phyloP scores from a whole-genome alignment of 805 yeast genomes.

The Hanseniaspora guilliermondii region DNA sequence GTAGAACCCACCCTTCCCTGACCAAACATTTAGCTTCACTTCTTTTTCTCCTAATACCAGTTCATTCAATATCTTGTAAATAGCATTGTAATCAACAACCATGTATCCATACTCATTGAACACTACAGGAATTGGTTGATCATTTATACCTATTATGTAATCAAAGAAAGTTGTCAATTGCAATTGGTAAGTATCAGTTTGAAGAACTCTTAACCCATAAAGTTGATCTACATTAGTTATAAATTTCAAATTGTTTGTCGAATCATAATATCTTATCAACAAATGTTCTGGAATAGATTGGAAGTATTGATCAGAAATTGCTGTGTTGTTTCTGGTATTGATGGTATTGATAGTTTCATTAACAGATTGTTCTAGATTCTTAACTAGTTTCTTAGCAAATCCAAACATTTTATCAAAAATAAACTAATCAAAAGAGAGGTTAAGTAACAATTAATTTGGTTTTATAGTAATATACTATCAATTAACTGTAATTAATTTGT shows the following conservation, averaged over 20 bases:
- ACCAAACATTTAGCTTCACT: constrained; percentile 60
- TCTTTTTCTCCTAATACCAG: constrained; percentile 19
- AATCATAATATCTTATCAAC: constrained; percentile 20
- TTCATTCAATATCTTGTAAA: constrained; percentile 15
- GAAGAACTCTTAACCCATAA: constrained; percentile 48
- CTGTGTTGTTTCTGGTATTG: constrained; percentile 18
- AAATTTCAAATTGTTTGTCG: constrained; percentile 21
- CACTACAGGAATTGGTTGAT: constrained; percentile 41
- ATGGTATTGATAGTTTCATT: constrained; percentile 30
- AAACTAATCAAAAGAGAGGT: too few relatives aligned
- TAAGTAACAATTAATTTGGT: too few relatives aligned
- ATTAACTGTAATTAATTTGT: too few relatives aligned
- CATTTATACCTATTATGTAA: constrained; percentile 68
- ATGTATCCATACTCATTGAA: constrained; percentile 27
- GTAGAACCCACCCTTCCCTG: constrained; percentile 66
- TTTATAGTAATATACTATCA: too few relatives aligned
- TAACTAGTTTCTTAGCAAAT: constrained; percentile 52
- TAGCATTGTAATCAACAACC: constrained; percentile 34
- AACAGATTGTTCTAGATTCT: constrained; percentile 37
- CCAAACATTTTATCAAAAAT: constrained; percentile 44
- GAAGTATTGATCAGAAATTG: constrained; percentile 28
- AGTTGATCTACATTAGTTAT: constrained; percentile 24
- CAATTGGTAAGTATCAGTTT: constrained; percentile 36
- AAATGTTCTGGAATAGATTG: constrained; percentile 28
- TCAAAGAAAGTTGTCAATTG: constrained; percentile 82